Evolutionary conservation across 2,329 filamentous ascomycete genomes (phyloP).

Genomic region (Cryphonectria nitschkei): DNA sequence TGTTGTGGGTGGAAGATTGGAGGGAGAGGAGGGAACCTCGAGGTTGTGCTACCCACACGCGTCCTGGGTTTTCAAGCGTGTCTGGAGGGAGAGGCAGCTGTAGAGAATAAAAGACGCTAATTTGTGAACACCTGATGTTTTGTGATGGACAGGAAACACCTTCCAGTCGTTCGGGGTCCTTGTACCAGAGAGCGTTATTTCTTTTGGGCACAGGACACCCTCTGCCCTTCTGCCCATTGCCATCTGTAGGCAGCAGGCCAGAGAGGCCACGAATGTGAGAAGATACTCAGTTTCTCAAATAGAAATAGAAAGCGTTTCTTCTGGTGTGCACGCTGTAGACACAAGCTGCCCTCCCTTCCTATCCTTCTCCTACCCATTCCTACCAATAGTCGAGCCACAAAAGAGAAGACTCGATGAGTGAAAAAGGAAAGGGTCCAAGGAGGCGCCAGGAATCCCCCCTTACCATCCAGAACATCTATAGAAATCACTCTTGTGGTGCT

Average conservation of each 20-base stretch:
- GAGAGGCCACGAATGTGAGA: background rate
- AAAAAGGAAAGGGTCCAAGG: background rate
- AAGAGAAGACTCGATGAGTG: background rate
- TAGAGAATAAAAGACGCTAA: background rate
- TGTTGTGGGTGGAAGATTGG: background rate
- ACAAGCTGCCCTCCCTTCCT: background rate
- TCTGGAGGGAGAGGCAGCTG: background rate
- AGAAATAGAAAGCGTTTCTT: background rate
- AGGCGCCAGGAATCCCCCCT: background rate
- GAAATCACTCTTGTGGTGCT: background rate
- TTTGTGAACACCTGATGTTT: background rate
- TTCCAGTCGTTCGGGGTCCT: background rate
- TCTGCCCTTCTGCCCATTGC: background rate
- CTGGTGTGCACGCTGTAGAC: background rate
- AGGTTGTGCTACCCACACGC: background rate
- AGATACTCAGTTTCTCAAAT: background rate
- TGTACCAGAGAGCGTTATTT: background rate
- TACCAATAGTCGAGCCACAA: background rate
- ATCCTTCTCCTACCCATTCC: too few species aligned
- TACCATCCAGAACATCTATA: background rate
- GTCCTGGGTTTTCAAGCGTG: background rate
- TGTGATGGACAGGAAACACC: background rate
- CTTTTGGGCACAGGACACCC: background rate
- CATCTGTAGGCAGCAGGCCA: background rate
- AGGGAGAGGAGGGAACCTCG: background rate